Percentiles rank a stretch among this genome's conserved stretches.
Conservation (phyloP, 225 moss, liverwort and hornwort species). For the Polytrichum commune region DNA sequence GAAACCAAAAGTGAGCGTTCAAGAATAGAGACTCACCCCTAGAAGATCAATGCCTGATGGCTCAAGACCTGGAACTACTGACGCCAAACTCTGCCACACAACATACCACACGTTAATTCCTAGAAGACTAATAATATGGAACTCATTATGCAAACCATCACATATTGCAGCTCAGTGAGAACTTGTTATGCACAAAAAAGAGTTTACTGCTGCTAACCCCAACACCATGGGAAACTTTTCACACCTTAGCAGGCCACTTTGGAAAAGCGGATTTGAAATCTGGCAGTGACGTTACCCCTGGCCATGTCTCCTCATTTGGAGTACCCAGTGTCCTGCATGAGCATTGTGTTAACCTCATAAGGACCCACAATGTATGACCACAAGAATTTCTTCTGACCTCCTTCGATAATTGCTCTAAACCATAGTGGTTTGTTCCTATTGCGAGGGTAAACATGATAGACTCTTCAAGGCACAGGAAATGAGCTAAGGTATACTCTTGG, state of each 20-base stretch:
- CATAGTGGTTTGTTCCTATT: too few relatives aligned
- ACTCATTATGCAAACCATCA: too few relatives aligned
- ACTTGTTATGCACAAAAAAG: too few relatives aligned
- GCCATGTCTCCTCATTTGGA: constrained; percentile 60
- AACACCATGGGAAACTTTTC: background rate
- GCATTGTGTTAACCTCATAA: too few relatives aligned
- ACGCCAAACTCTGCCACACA: constrained; percentile 64
- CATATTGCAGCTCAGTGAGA: too few relatives aligned
- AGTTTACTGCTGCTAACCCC: too few relatives aligned
- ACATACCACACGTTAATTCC: background rate
- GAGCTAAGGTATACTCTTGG: background rate
- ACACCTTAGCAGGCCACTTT: constrained; percentile 58
- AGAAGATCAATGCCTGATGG: constrained; percentile 80
- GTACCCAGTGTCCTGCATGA: constrained; percentile 43
- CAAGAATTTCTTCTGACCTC: too few relatives aligned
- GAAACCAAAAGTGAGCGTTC: too few relatives aligned
- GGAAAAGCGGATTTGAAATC: constrained; percentile 65
- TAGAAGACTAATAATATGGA: background rate
- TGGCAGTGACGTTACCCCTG: constrained; percentile 57
- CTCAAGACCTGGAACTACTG: constrained; percentile 81
- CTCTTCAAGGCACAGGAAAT: background rate
- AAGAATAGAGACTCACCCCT: constrained; percentile 42
- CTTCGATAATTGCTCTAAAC: too few relatives aligned
- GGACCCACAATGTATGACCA: too few relatives aligned
- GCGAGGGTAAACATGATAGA: background rate